Conservation (phyloP, 306 rosid genomes). For the Citrullus amarus region DNA sequence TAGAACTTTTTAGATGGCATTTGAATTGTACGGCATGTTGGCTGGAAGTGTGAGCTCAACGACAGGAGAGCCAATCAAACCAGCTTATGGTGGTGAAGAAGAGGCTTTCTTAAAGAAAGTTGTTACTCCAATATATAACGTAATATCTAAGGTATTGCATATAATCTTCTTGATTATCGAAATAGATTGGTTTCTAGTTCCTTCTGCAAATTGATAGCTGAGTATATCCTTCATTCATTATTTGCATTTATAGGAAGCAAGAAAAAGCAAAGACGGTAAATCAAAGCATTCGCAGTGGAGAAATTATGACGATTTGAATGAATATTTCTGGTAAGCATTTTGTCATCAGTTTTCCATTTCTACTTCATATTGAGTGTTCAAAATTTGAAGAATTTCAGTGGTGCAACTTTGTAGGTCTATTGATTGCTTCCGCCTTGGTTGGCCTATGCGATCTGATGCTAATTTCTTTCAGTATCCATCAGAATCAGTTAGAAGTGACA, state of each 20-base stretch:
- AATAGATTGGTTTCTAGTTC: neutral
- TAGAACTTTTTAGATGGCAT: slow-evolving; percentile 59
- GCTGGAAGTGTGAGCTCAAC: slow-evolving; percentile 71
- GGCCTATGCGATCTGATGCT: slow-evolving; percentile 87
- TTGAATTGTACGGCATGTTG: slow-evolving; percentile 90
- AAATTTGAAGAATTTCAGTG: slow-evolving; percentile 5
- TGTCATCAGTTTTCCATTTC: slow-evolving; percentile 3
- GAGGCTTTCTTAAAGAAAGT: slow-evolving; percentile 74
- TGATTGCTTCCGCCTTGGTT: slow-evolving; percentile 73
- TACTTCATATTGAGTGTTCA: neutral
- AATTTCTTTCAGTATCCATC: slow-evolving; percentile 46
- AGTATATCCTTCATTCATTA: slow-evolving; percentile 5
- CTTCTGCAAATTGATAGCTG: slow-evolving; percentile 5
- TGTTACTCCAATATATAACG: slow-evolving; percentile 78
- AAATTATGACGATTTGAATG: slow-evolving; percentile 90
- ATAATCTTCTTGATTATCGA: slow-evolving; percentile 1
- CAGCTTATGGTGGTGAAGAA: slow-evolving; percentile 79
- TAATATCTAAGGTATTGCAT: slow-evolving; percentile 51
- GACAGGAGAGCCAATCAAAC: slow-evolving; percentile 88
- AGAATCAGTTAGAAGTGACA: slow-evolving; percentile 16
- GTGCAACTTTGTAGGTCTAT: slow-evolving; percentile 49
- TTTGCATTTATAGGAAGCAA: slow-evolving; percentile 45
- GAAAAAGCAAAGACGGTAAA: slow-evolving; percentile 50
- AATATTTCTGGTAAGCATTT: slow-evolving; percentile 66
- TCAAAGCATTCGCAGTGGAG: slow-evolving; percentile 96